These are phyloP conservation scores for Haematococcus lacustris DNA, from an alignment of 139 green algal genomes.

Conservation along the genomic window DNA sequence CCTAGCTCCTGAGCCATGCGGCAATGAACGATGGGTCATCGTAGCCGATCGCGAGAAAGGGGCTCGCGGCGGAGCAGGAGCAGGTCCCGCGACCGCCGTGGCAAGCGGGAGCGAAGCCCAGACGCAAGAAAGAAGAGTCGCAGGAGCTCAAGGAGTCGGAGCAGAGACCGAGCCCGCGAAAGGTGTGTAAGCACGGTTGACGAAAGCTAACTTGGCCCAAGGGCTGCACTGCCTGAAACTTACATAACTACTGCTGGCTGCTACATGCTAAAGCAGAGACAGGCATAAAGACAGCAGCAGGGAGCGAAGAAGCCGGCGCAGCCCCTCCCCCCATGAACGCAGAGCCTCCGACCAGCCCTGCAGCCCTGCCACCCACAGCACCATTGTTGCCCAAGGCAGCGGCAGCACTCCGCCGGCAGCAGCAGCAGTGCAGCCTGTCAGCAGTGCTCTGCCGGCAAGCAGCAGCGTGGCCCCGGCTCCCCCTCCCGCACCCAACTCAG, in stretches of 20 bases:
- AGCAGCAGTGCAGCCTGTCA: no score
- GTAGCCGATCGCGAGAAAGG: no score
- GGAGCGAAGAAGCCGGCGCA: background rate
- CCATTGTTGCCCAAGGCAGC: background rate
- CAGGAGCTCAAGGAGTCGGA: background rate
- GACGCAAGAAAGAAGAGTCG: no score
- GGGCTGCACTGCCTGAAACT: no score
- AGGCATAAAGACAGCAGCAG: background rate
- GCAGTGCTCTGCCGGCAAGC: background rate
- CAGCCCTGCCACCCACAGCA: background rate
- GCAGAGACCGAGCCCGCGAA: background rate
- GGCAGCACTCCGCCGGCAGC: no score
- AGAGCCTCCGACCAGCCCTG: background rate
- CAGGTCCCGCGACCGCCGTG: no score
- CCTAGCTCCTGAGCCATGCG: no score
- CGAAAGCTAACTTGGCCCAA: no score
- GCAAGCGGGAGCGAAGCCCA: no score
- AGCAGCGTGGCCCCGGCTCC: background rate
- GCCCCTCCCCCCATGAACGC: background rate
- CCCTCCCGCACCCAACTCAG: background rate
- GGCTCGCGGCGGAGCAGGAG: no score
- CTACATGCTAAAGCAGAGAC: background rate
- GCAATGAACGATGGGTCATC: no score
- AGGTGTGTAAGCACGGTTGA: background rate
- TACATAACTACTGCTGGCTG: no score